A percentile compares a stretch with the other conserved stretches of the same genome.
phyloP scores from a whole-genome alignment of 768 basidiomycete genomes.

The Rhodotorula sphaerocarpa region DNA sequence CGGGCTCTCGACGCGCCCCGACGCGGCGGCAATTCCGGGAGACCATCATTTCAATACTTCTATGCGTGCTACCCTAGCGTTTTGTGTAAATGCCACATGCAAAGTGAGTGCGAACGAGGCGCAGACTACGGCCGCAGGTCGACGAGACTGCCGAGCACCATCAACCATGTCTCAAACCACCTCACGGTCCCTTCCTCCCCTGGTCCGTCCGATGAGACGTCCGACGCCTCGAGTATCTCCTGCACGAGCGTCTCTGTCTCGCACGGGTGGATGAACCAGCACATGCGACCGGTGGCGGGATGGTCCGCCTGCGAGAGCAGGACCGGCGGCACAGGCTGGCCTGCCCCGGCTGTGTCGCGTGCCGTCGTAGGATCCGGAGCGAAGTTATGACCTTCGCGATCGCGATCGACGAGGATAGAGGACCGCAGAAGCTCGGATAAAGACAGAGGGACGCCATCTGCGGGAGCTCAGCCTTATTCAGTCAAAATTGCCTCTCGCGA shows the following conservation, averaged over 20 bases:
- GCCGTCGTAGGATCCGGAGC: no score
- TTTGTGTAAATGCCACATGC: no score
- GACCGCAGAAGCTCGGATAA: conserved; percentile 54
- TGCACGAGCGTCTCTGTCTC: conserved; percentile 59
- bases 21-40: no score
- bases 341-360: neutral
- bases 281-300: conserved; percentile 62
- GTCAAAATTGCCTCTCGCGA: no score
- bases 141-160: conserved; percentile 61
- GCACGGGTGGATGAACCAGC: conserved; percentile 86
- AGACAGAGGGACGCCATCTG: conserved; percentile 43
- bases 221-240: conserved; percentile 53
- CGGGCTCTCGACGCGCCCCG: no score
- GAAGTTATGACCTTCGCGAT: no score
- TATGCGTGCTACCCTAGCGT: no score
- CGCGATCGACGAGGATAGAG: conserved; percentile 55
- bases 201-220: neutral
- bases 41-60: no score
- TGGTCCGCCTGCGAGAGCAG: conserved; percentile 81
- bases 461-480: neutral
- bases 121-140: conserved; percentile 48
- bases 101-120: no score
- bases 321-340: conserved; percentile 45
- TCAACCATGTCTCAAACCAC: conserved; percentile 62
- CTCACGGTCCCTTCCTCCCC: neutral